Evolutionary conservation across 129 eudicot genomes (phyloP).

Genomic region (Artemisia annua): DNA sequence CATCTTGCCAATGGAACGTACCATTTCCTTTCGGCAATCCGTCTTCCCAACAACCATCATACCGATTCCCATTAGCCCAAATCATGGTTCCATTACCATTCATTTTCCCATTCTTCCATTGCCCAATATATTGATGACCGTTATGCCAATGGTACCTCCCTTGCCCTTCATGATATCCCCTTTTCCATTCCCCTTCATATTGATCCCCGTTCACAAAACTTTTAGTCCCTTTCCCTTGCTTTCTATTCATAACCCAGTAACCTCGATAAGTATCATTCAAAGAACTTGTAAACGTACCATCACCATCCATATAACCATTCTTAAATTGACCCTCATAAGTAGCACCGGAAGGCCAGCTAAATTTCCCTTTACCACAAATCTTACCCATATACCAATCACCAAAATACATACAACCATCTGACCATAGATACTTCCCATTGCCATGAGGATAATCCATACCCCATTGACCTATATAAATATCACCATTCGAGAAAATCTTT

Average conservation of each 20-base stretch:
- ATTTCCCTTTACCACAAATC: slow-evolving; percentile 63
- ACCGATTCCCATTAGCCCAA: slow-evolving; percentile 74
- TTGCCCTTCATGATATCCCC: slow-evolving; percentile 69
- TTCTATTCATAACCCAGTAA: slow-evolving; percentile 70
- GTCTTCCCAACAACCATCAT: slow-evolving; percentile 85
- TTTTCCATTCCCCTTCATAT: slow-evolving; percentile 82
- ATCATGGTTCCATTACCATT: slow-evolving; percentile 74
- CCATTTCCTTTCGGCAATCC: slow-evolving; percentile 90
- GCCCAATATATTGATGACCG: slow-evolving; percentile 78
- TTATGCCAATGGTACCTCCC: slow-evolving; percentile 77
- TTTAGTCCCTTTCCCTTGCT: slow-evolving; percentile 71
- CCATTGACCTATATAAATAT: slow-evolving; percentile 81
- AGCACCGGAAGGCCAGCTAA: slow-evolving; percentile 85
- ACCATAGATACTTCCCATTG: slow-evolving; percentile 76
- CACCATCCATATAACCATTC: slow-evolving; percentile 76
- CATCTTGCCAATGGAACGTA: slow-evolving; percentile 68
- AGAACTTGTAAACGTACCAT: slow-evolving; percentile 63
- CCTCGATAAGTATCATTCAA: slow-evolving; percentile 57
- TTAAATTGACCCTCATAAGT: slow-evolving; percentile 87
- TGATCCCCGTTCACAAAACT: slow-evolving; percentile 59
- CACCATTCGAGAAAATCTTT: slow-evolving; percentile 55
- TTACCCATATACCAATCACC: slow-evolving; percentile 83
- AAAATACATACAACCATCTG: slow-evolving; percentile 78
- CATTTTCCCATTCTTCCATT: slow-evolving; percentile 81
- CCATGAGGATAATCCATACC: slow-evolving; percentile 62